Evolutionary conservation across 2,329 filamentous ascomycete genomes (phyloP).

Genomic region (Polychaeton citri): DNA sequence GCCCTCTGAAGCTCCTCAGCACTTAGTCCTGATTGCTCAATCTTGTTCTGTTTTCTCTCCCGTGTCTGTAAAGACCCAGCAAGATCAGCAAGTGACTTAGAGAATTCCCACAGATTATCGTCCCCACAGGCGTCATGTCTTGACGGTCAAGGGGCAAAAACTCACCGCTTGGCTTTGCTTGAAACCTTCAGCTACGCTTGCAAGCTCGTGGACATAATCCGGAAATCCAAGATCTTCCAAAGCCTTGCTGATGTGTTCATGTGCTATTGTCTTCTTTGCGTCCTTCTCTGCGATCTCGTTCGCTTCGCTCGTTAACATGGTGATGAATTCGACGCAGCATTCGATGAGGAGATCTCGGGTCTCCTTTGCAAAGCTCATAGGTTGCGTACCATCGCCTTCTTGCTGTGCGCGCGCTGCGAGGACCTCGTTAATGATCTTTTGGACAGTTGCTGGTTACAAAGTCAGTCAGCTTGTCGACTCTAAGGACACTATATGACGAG

Average conservation of each 20-base stretch:
- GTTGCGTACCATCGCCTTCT: slow-evolving; percentile 5
- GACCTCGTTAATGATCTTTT: slow-evolving; percentile 88
- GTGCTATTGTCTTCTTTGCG: slow-evolving; percentile 97
- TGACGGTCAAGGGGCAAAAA: too few relatives aligned
- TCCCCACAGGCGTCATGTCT: too few relatives aligned
- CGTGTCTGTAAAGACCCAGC: slow-evolving; percentile 53
- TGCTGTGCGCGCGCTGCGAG: slow-evolving; percentile 33
- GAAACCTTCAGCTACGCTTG: slow-evolving; percentile 78
- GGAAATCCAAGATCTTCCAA: slow-evolving; percentile 84
- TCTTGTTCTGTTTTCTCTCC: slow-evolving; percentile 95
- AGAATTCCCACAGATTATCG: too few relatives aligned
- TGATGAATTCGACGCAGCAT: slow-evolving; percentile 98
- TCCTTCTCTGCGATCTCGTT: slow-evolving; percentile 99
- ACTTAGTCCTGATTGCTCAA: slow-evolving; percentile 83
- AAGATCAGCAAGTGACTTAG: not conserved
- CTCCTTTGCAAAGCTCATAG: slow-evolving; percentile 85
- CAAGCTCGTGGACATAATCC: slow-evolving; percentile 79
- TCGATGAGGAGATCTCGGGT: slow-evolving; percentile 91
- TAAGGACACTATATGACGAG: too few relatives aligned
- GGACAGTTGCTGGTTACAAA: slow-evolving; percentile 44
- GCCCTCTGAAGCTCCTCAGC: slow-evolving; percentile 80
- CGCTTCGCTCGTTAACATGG: slow-evolving; percentile 92
- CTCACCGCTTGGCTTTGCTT: slow-evolving; percentile 83
- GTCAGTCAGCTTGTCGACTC: too few relatives aligned
- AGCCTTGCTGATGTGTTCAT: slow-evolving; percentile 92